phyloP scores from a whole-genome alignment of 2,329 filamentous ascomycete genomes.

The Colletotrichum echinochloae region DNA sequence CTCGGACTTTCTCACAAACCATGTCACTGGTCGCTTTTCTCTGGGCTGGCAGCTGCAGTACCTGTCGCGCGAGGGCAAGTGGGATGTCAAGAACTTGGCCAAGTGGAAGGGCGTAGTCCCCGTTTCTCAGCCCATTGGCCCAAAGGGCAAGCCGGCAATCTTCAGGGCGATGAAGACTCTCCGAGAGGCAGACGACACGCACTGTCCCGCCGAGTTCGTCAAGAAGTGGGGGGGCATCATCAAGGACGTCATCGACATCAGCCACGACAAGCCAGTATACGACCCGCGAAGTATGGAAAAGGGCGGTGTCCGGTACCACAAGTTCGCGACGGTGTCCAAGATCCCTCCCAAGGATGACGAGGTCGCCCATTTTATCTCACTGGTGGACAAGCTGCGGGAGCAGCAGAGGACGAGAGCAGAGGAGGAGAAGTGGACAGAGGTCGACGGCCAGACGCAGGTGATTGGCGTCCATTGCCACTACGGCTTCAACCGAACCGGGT shows the following conservation, averaged over 20 bases:
- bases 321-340: constrained; percentile 93
- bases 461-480: constrained; percentile 96
- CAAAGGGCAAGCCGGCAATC: constrained; percentile 58
- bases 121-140: constrained; percentile 81
- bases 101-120: constrained; percentile 89
- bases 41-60: constrained; percentile 93
- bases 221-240: constrained; percentile 74
- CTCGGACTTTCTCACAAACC: constrained; percentile 80
- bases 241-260: constrained; percentile 88
- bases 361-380: constrained; percentile 64
- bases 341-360: constrained; percentile 76
- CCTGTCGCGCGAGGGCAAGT: constrained; percentile 90
- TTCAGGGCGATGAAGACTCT: constrained; percentile 95
- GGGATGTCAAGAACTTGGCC: constrained; percentile 95
- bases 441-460: constrained; percentile 56
- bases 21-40: constrained; percentile 82
- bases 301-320: constrained; percentile 79
- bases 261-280: constrained; percentile 90
- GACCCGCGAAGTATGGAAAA: constrained; percentile 78
- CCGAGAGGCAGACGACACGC: constrained; percentile 85
- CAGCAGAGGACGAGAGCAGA: constrained; percentile 62
- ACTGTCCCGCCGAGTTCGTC: constrained; percentile 81
- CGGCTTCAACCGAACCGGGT: constrained; percentile 94
- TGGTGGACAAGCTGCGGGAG: constrained; percentile 70
- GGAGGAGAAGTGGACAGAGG: constrained; percentile 55